Base-by-base conservation (phyloP, 2,329 filamentous ascomycete species). In the Fusarium transvaalense region DNA sequence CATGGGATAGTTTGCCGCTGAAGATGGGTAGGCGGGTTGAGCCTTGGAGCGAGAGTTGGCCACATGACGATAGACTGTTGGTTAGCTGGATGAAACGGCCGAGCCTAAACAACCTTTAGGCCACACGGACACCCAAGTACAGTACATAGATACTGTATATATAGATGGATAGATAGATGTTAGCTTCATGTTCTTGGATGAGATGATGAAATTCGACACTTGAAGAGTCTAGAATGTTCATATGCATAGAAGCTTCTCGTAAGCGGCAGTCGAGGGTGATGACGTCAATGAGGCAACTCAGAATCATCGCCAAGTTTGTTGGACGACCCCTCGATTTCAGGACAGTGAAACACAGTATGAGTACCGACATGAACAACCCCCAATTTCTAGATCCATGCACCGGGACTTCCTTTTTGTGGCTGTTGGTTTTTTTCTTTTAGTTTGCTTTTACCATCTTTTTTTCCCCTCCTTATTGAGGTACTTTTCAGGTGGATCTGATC, bases 221-320 rank as follows among this genome's bases (percentile, higher is more conserved):
- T 10, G 17, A 23, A 15, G 5, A 15, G 7, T 14, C 34, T 41
- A 31, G 35, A 42, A 27, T 23, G 17, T 37, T 34, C 25, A 32
- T 13, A 5, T 9, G 14, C 25, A 23, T 64, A 31, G 65, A 68
- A 68, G 34, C 47, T 67, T 67, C 66, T 50, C 6, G 66, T 10
- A 23, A 25, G 5, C 25, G 50, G 42, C 21, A 42, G 39, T 50
- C 29, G 10, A 14, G 6, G 15, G 5, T 8, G 27, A 65, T 73
- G 68, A 74, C 72, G 72, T 74, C 66, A 74, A 64, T 73, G 72
- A 74, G 38, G 72, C 69, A 57, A 60, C 47, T 53, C 53, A 9
- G 34, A 21, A 45, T 17, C 59, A 67, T 71, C 57, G 57, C 53
- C 35, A 47, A 54, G n/a, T 25, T 6, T 17, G 23, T 21, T 13